Percentiles rank a stretch among this genome's conserved stretches.
Conservation (phyloP, 2,329 filamentous ascomycete species). For the Cyphellophora attinorum region DNA sequence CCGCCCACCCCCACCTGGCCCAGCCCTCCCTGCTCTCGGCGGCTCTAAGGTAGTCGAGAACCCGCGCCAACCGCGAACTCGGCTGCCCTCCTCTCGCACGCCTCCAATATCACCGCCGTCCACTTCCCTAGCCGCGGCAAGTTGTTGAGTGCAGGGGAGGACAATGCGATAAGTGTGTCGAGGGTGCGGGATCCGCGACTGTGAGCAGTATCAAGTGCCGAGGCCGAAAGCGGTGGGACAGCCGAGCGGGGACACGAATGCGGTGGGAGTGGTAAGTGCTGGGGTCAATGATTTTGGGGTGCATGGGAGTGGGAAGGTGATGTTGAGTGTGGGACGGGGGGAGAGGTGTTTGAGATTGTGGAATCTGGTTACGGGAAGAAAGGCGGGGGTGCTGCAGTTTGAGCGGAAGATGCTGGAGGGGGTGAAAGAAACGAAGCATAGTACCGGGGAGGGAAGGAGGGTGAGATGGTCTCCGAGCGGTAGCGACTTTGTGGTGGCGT, state of each 20-base stretch:
- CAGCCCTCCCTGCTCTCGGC: slow-evolving; percentile 61
- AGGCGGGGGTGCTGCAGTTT: slow-evolving; percentile 87
- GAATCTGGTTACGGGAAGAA: slow-evolving; percentile 95
- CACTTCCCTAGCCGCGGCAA: slow-evolving; percentile 79
- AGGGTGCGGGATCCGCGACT: too few species aligned
- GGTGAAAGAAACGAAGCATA: slow-evolving; percentile 66
- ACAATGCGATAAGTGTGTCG: slow-evolving; percentile 73
- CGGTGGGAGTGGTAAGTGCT: slow-evolving; percentile 67
- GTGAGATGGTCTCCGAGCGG: slow-evolving; percentile 70
- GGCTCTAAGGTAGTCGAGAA: slow-evolving; percentile 73
- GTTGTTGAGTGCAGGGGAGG: slow-evolving; percentile 77
- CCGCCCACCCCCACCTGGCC: too few species aligned
- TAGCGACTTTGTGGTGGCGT: slow-evolving; percentile 80
- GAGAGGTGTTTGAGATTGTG: slow-evolving; percentile 88
- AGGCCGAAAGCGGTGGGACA: slow-evolving; percentile 69
- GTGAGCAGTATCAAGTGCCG: slow-evolving; percentile 79
- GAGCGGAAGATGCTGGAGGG: slow-evolving; percentile 60
- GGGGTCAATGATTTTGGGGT: slow-evolving; percentile 93
- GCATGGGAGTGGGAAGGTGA: slow-evolving; percentile 91
- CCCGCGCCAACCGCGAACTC: slow-evolving; percentile 73
- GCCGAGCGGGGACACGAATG: slow-evolving; percentile 82
- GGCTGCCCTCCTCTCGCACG: slow-evolving; percentile 81
- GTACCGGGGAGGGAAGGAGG: slow-evolving; percentile 69
- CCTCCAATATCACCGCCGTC: slow-evolving; percentile 68
- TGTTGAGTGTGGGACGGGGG: slow-evolving; percentile 84